Base-by-base conservation (phyloP, 352 stramenopile species). In the Globisporangium takayamanum region DNA sequence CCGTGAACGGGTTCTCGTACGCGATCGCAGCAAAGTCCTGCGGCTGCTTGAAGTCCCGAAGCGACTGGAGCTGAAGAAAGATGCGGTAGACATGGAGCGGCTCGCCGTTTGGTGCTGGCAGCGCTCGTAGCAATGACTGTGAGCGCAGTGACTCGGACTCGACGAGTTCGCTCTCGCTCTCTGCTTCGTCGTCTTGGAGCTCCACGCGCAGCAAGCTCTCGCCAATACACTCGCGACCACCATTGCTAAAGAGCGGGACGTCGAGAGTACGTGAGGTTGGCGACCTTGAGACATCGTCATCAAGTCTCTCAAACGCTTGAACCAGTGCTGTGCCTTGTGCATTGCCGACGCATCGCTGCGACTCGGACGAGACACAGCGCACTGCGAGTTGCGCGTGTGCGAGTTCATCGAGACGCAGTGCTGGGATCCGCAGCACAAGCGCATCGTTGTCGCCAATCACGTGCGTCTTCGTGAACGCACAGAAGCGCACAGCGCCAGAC, bases 1-100 rank as follows among this genome's bases (percentile, higher is more conserved):
- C 42, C 28, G 70, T 61, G 51, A 84, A 84, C 44, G 74, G 74
- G 33, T 78, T 72, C 33, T 64, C 53, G 33, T 69, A 84, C 18
- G 57, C 50, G 18, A 84, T 64, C 3, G 57, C 59, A 30, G 44
- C 44, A 49, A 74, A 73, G 25, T 57, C 55, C 12, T 74, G 64
- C 8, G 53, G 16, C 1, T 50, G 46, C 16, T 61, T 46, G 11
- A 80, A 53, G 26, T 80, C 65, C 8, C 61, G 63, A 2, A 81
- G 50, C 1, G 72, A 76, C 54, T 76, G 72, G 2, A 84, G 18
- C 37, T 66, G 73, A 33, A 84, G 10, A 42, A 69, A 80, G 44
- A 84, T 36, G 12, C 59, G 67, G 37, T 74, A 81, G 2, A 60
- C 53, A 22, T 60, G 72, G 0, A 49, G 41, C 2, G 18, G 18